Base-by-base conservation (phyloP, 2,329 filamentous ascomycete species). In the Coniella lustricola region DNA sequence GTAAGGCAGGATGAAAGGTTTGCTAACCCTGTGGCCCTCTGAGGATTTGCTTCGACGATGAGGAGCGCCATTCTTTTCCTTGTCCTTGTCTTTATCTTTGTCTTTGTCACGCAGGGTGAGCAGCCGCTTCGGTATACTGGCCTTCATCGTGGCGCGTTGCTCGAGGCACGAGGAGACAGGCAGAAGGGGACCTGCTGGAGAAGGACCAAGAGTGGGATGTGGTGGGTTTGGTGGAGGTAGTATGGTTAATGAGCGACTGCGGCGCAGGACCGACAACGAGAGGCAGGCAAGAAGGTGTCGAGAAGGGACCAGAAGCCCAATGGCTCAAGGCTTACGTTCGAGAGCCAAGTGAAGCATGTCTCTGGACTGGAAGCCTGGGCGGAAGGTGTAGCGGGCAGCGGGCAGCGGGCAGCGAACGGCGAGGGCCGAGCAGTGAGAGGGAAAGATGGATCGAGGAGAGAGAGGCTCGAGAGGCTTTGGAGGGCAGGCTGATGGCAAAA, bases 51-150 rank as follows among this genome's bases (percentile, higher is more conserved):
- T 73, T 51, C 77, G 74, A 50, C 69, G 70, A 29, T 29, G 25
- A 56, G 79, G 75, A 33, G 62, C 56, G 51, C 68, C 72, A 63
- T 73, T 74, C 67, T 79, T 88, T 16, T 41, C 38, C 18, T 42
- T 42, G 12, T 42, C 40, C 25, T 17, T 35, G 12, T 35, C 33
- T 16, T 35, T 35, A 5, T 35, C 33, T 13, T 35, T 35, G 33
- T 35, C 33, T 16, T 35, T 47, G 59, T 87, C 85, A 56, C 84
- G 79, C 57, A 84, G 73, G 64, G 79, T 86, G 52, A 87, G 79
- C 63, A 89, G 82, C 59, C 84, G 81, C 62, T 78, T 81, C 42
- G 74, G 74, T 51, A 76, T 67, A 55, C 72, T 60, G 39, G 60
- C 66, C 66, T 76, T 79, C 72, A 79, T 79, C 60, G 56, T 72